Percentiles rank a stretch among this genome's conserved stretches.
These are phyloP conservation scores for Blechomonas ayalai DNA, from an alignment of 208 protist species.

Conservation along the genomic window DNA sequence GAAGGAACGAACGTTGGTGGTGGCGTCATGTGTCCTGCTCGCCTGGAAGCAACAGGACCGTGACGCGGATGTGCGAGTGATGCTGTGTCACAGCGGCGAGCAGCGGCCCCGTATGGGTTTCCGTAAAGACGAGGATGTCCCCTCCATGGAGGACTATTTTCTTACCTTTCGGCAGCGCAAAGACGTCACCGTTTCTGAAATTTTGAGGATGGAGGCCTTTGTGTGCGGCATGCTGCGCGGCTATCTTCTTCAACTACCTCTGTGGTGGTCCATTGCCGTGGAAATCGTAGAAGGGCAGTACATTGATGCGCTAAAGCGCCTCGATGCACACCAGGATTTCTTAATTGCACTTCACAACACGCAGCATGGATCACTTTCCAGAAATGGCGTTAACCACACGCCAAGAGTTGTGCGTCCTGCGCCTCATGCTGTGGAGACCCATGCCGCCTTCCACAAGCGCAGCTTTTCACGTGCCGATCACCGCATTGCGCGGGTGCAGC, in stretches of 20 bases:
- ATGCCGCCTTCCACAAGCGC: too few relatives aligned
- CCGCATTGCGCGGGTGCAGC: too few relatives aligned
- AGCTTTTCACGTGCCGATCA: too few relatives aligned
- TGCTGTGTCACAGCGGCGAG: constrained; percentile 7
- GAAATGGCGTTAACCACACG: too few relatives aligned
- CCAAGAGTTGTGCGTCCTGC: too few relatives aligned
- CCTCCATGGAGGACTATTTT: too few relatives aligned
- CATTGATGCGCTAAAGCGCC: constrained; percentile 2
- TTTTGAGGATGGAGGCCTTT: constrained; percentile 5
- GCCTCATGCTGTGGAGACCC: too few relatives aligned
- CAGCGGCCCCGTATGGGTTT: too few relatives aligned
- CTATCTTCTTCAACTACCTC: constrained; percentile 6
- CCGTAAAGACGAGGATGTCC: too few relatives aligned
- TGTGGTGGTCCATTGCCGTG: constrained; percentile 15
- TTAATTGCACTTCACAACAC: too few relatives aligned
- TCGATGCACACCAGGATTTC: neutral
- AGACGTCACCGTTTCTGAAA: constrained; percentile 6
- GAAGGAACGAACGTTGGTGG: constrained; percentile 17
- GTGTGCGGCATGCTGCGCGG: constrained; percentile 9
- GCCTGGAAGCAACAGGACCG: constrained; percentile 29
- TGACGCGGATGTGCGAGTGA: constrained; percentile 13
- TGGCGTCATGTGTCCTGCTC: constrained; percentile 23
- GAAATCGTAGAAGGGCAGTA: constrained; percentile 4
- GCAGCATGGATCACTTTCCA: too few relatives aligned
- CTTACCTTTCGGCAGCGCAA: constrained; percentile 11